Conservation (phyloP, 1,284 basidiomycete genomes). For the Cystobasidium slooffiae region DNA sequence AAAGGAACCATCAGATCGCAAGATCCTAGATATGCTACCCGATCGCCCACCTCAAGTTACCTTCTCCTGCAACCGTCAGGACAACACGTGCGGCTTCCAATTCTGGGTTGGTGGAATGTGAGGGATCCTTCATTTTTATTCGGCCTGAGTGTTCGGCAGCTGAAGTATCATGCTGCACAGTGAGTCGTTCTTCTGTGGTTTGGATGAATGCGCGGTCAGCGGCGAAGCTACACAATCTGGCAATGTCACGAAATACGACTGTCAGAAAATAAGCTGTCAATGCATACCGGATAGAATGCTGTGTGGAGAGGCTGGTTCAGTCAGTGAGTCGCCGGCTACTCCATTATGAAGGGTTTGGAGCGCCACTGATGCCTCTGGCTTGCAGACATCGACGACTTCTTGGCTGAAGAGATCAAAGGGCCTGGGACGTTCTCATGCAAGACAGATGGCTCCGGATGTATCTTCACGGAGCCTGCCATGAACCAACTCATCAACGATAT, state of each 20-base stretch:
- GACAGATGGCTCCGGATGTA: slow-evolving; percentile 68
- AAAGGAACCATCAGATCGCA: slow-evolving; percentile 66
- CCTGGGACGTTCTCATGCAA: slow-evolving; percentile 86
- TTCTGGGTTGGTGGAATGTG: slow-evolving; percentile 80
- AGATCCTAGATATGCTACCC: slow-evolving; percentile 86
- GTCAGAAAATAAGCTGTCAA: slow-evolving; percentile 81
- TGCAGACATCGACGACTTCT: slow-evolving; percentile 89
- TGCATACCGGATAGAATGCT: slow-evolving; percentile 92
- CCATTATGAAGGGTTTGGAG: background rate
- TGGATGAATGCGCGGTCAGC: slow-evolving; percentile 68
- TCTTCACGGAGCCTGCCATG: slow-evolving; percentile 95
- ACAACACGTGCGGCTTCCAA: slow-evolving; percentile 82
- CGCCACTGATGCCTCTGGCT: background rate
- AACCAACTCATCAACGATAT: slow-evolving; percentile 89
- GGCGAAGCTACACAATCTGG: slow-evolving; percentile 64
- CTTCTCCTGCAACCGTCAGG: slow-evolving; percentile 75
- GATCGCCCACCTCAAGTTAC: slow-evolving; percentile 90
- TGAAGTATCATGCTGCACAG: slow-evolving; percentile 55
- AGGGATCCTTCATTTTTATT: background rate
- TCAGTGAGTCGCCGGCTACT: slow-evolving; percentile 66
- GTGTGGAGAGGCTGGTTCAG: slow-evolving; percentile 92
- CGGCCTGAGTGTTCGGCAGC: no score
- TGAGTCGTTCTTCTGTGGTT: slow-evolving; percentile 93
- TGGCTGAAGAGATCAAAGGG: slow-evolving; percentile 85
- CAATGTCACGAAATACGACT: slow-evolving; percentile 76